Evolutionary conservation across 352 stramenopile genomes (phyloP), one percentile per base, ranked within the genome.

Genomic region (Phytophthora multivora): DNA sequence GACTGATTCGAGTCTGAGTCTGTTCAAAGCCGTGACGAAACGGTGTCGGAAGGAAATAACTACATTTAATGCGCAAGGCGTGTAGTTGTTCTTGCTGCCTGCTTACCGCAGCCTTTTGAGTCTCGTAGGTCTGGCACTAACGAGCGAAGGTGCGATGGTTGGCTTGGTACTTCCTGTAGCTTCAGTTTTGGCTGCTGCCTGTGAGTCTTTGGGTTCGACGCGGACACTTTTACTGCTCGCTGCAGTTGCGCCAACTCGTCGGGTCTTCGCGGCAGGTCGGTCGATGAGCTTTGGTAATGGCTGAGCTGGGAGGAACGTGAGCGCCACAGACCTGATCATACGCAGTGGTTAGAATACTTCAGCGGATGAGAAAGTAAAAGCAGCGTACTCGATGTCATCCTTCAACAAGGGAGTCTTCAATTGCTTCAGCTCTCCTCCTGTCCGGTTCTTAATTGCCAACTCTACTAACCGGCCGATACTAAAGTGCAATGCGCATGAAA

Each of bases 381-480:
- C 8, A 33, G 9, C 80, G 19, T 72, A 90, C 86, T 81, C 63
- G 43, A 93, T 78, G 38, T 93, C 83, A 38, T 70, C 66, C 54
- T 81, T 83, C 21, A 88, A 12, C 26, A 94, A 51, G 0, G 80
- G 71, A 8, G 70, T 66, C 25, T 78, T 43, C n/a, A 93, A 59
- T 18, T 72, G 71, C 35, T 85, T 75, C 10, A 94, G 54, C 19
- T 73, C 51, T 10, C 84, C 84, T 25, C 79, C 72, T 10, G 75
- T 88, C 16, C 78, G 80, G 42, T 77, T 66, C 59, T 91, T 93
- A 70, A 93, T 95, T 43, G 84, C 83, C n/a, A 80, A 59, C 51
- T 95, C 86, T 16, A 95, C 86, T 21, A 93, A 72, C 21, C 79
- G 73, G 25, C 86, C 86, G 50, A 95, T 95, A 48, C 86, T 95